Conservation (phyloP, 1,284 basidiomycete species). For the Albatrellus sp. region DNA sequence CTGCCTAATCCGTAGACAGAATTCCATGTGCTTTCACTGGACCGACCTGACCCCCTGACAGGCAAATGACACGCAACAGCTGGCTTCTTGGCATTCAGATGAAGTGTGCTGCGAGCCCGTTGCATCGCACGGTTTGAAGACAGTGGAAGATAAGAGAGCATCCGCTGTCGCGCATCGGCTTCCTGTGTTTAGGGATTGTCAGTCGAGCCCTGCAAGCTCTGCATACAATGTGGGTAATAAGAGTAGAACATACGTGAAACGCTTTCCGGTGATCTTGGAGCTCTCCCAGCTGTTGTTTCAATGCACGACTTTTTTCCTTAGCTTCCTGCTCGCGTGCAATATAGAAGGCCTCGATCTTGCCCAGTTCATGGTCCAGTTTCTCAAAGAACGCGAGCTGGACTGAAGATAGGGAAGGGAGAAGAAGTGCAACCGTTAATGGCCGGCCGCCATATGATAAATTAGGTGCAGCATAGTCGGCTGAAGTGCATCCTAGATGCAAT, state of each 20-base stretch:
- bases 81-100: background rate
- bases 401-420: conserved; percentile 41
- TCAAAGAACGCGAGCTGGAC: conserved; percentile 65
- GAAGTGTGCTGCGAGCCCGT: background rate
- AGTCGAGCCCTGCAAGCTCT: too few species aligned
- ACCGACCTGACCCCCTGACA: too few species aligned
- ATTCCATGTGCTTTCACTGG: too few species aligned
- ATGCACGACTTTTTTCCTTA: conserved; percentile 11
- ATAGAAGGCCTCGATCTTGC: conserved; percentile 81
- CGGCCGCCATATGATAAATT: background rate
- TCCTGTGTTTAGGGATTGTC: too few species aligned
- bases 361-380: conserved; percentile 61
- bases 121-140: too few species aligned
- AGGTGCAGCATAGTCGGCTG: background rate
- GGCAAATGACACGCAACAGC: background rate
- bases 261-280: conserved; percentile 58
- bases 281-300: conserved; percentile 54
- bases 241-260: conserved; percentile 43
- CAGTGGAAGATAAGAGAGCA: too few species aligned
- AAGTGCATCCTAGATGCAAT: background rate
- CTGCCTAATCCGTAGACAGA: background rate
- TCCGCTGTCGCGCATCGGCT: too few species aligned
- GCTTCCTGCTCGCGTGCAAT: conserved; percentile 56
- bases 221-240: background rate
- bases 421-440: conserved; percentile 31